These are phyloP conservation scores for Leccinum proximum DNA, from an alignment of 1,284 basidiomycete species.

Conservation along the genomic window DNA sequence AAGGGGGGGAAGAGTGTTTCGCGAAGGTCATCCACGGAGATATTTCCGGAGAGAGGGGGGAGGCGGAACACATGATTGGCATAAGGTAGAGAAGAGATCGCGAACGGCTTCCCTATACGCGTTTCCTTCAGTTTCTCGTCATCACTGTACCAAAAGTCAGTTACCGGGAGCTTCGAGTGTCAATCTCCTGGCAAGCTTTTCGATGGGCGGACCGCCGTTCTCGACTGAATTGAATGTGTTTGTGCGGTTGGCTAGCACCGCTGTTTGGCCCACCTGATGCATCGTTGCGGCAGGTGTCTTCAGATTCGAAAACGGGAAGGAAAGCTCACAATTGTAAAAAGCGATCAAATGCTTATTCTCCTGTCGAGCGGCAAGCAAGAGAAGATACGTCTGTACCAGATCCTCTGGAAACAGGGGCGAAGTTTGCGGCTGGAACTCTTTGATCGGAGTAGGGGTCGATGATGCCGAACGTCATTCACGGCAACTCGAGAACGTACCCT, in stretches of 20 bases:
- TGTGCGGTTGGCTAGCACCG: constrained; percentile 86
- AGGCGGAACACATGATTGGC: constrained; percentile 77
- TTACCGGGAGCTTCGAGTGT: constrained; percentile 20
- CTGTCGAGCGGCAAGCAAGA: constrained; percentile 68
- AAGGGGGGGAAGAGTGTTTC: constrained; percentile 60
- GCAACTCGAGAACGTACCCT: constrained; percentile 45
- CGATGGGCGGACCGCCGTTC: constrained; percentile 68
- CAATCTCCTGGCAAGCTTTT: constrained; percentile 57
- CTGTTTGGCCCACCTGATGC: constrained; percentile 68
- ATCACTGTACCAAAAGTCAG: not conserved
- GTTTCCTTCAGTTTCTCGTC: constrained; percentile 12
- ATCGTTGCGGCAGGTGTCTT: not conserved
- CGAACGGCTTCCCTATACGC: constrained; percentile 65
- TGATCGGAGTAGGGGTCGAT: not conserved
- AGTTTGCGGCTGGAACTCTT: constrained; percentile 73
- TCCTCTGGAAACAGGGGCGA: constrained; percentile 78
- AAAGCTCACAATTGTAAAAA: constrained; percentile 78
- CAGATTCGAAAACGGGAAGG: not conserved
- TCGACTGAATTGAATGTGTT: constrained; percentile 79
- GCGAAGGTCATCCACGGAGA: constrained; percentile 48
- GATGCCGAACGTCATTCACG: not conserved
- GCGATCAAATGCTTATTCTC: constrained; percentile 61
- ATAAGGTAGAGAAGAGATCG: constrained; percentile 67
- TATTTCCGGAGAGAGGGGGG: constrained; percentile 44
- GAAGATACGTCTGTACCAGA: constrained; percentile 66